Conservation (phyloP, 2,329 filamentous ascomycete species). For the Gyromitra esculenta region DNA sequence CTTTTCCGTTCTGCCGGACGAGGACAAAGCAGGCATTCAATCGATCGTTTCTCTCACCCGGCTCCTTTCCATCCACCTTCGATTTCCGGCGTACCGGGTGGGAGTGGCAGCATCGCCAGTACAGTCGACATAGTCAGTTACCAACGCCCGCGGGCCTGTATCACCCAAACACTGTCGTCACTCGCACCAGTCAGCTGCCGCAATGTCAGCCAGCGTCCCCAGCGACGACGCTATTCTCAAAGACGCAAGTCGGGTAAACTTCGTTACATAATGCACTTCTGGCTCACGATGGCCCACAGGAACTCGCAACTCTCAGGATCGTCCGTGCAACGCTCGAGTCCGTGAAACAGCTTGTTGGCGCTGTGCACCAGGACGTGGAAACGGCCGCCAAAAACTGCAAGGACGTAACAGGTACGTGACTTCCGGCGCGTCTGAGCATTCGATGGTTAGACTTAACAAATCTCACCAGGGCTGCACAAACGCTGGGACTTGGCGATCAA, state of each 20-base stretch:
- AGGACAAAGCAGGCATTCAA: not conserved
- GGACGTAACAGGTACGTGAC: conserved; percentile 54
- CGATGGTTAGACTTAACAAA: not conserved
- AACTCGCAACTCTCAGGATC: conserved; percentile 56
- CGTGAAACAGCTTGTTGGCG: conserved; percentile 56
- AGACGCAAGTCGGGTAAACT: conserved; percentile 27
- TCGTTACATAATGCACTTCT: conserved; percentile 12
- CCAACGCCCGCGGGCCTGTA: not conserved
- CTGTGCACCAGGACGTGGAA: conserved; percentile 53
- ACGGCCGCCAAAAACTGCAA: conserved; percentile 54
- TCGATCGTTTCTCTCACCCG: conserved; percentile 20
- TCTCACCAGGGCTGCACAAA: conserved; percentile 43
- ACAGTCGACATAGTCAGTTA: conserved; percentile 6
- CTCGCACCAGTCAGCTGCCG: conserved; percentile 9
- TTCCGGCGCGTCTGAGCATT: conserved; percentile 5
- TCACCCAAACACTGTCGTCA: conserved; percentile 5
- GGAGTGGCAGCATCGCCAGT: conserved; percentile 2
- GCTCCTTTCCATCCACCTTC: conserved; percentile 1
- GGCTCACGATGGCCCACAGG: conserved; percentile 45
- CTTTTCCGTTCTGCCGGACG: not conserved
- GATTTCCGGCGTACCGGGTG: not conserved
- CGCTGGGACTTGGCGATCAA: conserved; percentile 48
- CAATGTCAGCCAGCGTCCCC: conserved; percentile 31
- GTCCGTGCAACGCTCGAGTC: conserved; percentile 57
- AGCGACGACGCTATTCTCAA: conserved; percentile 42